Evolutionary conservation across 129 eudicot genomes (phyloP).

Genomic region (Logfia minima): DNA sequence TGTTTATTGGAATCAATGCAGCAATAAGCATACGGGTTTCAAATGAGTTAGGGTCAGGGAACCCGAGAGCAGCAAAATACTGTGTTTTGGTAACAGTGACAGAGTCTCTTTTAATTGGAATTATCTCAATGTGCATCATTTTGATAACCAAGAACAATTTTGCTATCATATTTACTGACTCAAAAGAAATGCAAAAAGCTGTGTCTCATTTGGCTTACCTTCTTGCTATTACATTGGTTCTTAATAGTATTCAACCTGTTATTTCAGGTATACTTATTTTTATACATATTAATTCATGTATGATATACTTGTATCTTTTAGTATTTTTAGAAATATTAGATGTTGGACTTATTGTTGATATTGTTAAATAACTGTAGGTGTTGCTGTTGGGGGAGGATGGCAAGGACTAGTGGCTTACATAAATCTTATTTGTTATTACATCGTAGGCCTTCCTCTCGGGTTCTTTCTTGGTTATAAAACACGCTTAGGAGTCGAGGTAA

Average conservation of each 20-base stretch:
- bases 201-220: not conserved
- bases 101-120: conserved; percentile 64
- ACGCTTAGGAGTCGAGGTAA: not conserved
- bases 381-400: not conserved
- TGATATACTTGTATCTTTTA: not conserved
- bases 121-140: conserved; percentile 45
- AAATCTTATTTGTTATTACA: not conserved
- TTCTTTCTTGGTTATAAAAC: not conserved
- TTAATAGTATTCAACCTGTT: not conserved
- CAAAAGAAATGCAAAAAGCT: not conserved
- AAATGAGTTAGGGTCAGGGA: conserved; percentile 66
- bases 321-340: no score
- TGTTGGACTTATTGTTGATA: not conserved
- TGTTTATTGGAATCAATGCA: conserved; percentile 74
- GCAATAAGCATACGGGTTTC: conserved; percentile 76
- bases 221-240: not conserved
- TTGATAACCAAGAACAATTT: conserved; percentile 59
- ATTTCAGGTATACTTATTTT: not conserved
- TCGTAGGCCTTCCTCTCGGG: not conserved
- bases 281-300: no score
- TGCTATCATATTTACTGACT: conserved; percentile 24
- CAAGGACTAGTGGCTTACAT: not conserved
- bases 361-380: not conserved
- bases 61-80: conserved; percentile 43
- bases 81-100: conserved; percentile 52